phyloP scores from a whole-genome alignment of 352 stramenopile genomes.

The Phytophthora hybrid region DNA sequence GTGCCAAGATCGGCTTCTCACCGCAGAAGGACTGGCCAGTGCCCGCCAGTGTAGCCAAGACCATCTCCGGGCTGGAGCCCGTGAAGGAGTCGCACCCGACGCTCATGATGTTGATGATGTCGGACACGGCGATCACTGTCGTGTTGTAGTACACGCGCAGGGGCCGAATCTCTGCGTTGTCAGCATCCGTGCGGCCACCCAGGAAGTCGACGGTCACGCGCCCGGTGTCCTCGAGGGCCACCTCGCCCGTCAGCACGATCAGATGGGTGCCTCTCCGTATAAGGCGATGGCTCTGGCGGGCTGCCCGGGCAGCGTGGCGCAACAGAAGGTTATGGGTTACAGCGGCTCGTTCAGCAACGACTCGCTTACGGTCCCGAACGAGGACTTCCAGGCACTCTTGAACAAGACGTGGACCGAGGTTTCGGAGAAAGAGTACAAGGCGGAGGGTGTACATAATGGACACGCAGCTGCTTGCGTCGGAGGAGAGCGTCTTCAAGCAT shows the following conservation, averaged over 20 bases:
- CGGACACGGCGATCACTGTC: conserved; percentile 14
- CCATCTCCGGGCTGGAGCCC: conserved; percentile 76
- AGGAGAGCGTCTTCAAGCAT: too few species aligned
- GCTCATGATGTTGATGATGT: conserved; percentile 79
- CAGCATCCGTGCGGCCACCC: conserved; percentile 17
- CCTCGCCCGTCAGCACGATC: conserved; percentile 81
- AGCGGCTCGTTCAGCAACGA: conserved; percentile 87
- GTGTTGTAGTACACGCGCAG: too few species aligned
- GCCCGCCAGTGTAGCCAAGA: conserved; percentile 82
- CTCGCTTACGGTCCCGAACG: conserved; percentile 84
- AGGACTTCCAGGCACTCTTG: conserved; percentile 24
- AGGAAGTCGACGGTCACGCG: conserved; percentile 51
- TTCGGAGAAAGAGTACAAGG: conserved; percentile 32
- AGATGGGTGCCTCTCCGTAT: conserved; percentile 89
- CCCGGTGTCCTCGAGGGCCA: too few species aligned
- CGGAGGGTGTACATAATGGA: conserved; percentile 32
- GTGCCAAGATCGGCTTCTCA: conserved; percentile 83
- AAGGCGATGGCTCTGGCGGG: conserved; percentile 94
- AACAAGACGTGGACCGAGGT: conserved; percentile 25
- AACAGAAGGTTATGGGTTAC: conserved; percentile 86
- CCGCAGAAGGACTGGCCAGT: conserved; percentile 63
- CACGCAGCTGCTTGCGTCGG: not conserved
- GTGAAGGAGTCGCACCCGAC: conserved; percentile 88
- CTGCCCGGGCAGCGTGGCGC: conserved; percentile 90
- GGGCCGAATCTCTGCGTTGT: too few species aligned